Evolutionary conservation across 2,329 filamentous ascomycete genomes (phyloP).

Genomic region (Dothistroma pini): DNA sequence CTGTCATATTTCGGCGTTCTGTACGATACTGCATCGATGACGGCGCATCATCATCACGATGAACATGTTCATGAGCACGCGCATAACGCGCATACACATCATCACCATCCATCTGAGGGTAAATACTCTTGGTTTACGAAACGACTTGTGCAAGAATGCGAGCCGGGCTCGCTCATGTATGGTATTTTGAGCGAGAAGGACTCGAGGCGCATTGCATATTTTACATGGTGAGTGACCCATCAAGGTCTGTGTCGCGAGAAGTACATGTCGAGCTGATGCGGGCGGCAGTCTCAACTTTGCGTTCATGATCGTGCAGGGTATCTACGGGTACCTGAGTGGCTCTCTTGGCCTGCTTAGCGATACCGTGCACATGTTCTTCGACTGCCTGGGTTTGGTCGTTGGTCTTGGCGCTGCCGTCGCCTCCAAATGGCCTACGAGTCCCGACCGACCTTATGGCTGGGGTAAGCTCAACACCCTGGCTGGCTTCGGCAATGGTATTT

Average conservation of each 20-base stretch:
- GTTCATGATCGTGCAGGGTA: conserved; percentile 93
- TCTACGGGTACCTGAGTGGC: conserved; percentile 90
- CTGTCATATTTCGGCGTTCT: conserved; percentile 39
- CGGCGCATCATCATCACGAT: conserved; percentile 31
- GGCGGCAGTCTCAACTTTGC: conserved; percentile 73
- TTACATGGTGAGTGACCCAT: conserved; percentile 67
- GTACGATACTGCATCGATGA: conserved; percentile 38
- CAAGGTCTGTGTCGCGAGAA: conserved; percentile 7
- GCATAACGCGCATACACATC: conserved; percentile 29
- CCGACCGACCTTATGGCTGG: conserved; percentile 88
- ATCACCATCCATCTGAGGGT: conserved; percentile 37
- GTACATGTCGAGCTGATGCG: conserved; percentile 12
- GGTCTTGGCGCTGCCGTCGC: conserved; percentile 89
- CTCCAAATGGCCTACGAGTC: conserved; percentile 91
- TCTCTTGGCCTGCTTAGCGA: conserved; percentile 94
- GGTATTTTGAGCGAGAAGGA: conserved; percentile 87
- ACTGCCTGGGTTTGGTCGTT: conserved; percentile 87
- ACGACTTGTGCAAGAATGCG: conserved; percentile 65
- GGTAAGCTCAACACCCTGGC: conserved; percentile 96
- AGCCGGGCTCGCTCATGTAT: conserved; percentile 73
- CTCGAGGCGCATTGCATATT: conserved; percentile 93
- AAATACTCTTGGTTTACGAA: conserved; percentile 67
- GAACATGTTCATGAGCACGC: conserved; percentile 31
- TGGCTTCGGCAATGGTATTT: conserved; percentile 93
- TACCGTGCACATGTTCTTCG: conserved; percentile 99